A percentile compares a stretch with the other conserved stretches of the same genome.
These are phyloP conservation scores for Exserohilum rostratum DNA, from an alignment of 2,329 filamentous ascomycete species.

Conservation along the genomic window DNA sequence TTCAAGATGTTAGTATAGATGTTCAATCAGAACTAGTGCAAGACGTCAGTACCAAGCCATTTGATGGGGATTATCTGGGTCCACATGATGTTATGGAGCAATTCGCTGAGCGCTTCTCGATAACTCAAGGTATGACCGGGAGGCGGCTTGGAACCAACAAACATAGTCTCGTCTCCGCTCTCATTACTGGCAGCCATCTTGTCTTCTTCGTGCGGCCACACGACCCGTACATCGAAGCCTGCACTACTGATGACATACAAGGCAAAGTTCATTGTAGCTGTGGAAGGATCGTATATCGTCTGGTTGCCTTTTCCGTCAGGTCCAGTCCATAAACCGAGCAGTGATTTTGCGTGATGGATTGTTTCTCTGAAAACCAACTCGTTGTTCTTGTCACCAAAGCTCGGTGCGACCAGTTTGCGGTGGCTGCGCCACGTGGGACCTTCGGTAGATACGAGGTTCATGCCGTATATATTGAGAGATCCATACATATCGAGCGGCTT, in stretches of 20 bases:
- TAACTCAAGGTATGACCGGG: constrained; percentile 64
- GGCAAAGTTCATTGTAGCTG: constrained; percentile 69
- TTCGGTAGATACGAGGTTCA: constrained; percentile 74
- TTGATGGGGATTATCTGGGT: constrained; percentile 66
- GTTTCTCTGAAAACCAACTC: constrained; percentile 68
- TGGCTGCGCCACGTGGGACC: constrained; percentile 73
- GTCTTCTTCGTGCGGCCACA: constrained; percentile 64
- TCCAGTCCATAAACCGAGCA: constrained; percentile 42
- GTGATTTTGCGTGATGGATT: constrained; percentile 62
- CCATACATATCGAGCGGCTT: constrained; percentile 68
- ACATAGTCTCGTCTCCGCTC: constrained; percentile 36
- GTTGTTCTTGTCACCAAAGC: constrained; percentile 79
- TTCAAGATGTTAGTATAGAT: constrained; percentile 3
- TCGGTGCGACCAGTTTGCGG: constrained; percentile 72
- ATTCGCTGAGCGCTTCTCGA: constrained; percentile 64
- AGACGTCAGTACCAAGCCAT: constrained; percentile 56
- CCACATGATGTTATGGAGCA: constrained; percentile 68
- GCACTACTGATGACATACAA: constrained; percentile 69
- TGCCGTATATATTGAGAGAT: constrained; percentile 69
- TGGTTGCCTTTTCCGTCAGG: constrained; percentile 31
- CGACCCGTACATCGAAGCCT: constrained; percentile 68
- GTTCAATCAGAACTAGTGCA: not conserved
- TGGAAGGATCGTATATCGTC: constrained; percentile 63
- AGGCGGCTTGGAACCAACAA: constrained; percentile 40
- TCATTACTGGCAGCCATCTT: constrained; percentile 40